phyloP scores from a whole-genome alignment of 192 early-diverging fungal species.

The Chytriomyces sp. region DNA sequence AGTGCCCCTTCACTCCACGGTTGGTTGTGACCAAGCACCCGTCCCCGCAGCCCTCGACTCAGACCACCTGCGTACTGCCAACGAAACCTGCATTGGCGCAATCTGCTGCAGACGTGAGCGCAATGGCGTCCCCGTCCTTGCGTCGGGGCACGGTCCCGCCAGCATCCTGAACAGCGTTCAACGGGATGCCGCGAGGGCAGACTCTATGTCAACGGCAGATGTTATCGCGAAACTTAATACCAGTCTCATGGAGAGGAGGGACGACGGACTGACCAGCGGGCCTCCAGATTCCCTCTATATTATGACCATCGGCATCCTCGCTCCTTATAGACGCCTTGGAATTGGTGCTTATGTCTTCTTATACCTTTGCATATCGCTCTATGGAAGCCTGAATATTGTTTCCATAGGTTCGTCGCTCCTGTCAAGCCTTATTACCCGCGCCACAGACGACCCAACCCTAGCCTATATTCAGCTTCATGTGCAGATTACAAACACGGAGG shows the following conservation, averaged over 20 bases:
- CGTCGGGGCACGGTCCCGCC: background rate
- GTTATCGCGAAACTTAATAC: constrained; percentile 16
- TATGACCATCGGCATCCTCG: constrained; percentile 91
- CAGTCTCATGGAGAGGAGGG: too few relatives aligned
- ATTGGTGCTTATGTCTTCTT: constrained; percentile 55
- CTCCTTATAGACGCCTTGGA: constrained; percentile 77
- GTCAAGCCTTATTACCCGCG: constrained; percentile 57
- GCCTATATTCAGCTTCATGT: constrained; percentile 78
- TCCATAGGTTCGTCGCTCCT: constrained; percentile 61
- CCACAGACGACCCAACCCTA: constrained; percentile 53
- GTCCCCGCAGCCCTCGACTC: background rate
- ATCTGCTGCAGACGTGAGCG: background rate
- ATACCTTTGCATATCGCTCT: constrained; percentile 13
- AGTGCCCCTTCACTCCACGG: too few relatives aligned
- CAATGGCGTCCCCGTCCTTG: background rate
- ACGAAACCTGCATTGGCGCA: background rate
- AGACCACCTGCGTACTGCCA: background rate
- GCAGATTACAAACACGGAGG: constrained; percentile 78
- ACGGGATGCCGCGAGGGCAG: too few relatives aligned
- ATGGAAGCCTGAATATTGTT: background rate
- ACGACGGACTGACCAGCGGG: background rate
- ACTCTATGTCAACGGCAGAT: background rate
- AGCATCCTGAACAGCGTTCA: too few relatives aligned
- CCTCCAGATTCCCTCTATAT: constrained; percentile 70
- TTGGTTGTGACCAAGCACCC: too few relatives aligned